Percentiles rank a stretch among this genome's conserved stretches.
Conservation (phyloP, 495 filamentous ascomycete genomes). For the Choiromyces venosus region DNA sequence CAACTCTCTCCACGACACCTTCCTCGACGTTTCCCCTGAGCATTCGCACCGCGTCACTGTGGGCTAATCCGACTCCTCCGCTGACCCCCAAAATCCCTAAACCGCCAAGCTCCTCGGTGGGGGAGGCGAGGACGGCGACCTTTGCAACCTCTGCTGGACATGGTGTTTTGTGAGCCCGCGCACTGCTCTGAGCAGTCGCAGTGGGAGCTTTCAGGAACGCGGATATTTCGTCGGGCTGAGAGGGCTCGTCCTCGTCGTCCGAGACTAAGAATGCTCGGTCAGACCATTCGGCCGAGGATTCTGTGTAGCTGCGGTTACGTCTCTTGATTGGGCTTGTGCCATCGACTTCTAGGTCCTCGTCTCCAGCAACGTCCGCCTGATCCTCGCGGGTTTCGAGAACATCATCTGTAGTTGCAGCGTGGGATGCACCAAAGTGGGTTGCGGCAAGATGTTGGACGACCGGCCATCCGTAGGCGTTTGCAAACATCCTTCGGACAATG, state of each 20-base stretch:
- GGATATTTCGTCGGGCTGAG: neutral
- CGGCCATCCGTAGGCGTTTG: slow-evolving; percentile 96
- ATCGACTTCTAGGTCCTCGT: neutral
- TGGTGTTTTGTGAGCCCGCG: neutral
- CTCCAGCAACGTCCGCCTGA: slow-evolving; percentile 19
- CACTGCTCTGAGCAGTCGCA: neutral
- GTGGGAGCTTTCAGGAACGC: neutral
- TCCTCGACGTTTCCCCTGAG: neutral
- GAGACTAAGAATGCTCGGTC: slow-evolving; percentile 31
- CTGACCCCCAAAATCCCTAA: neutral
- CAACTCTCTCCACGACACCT: neutral
- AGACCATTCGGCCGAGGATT: slow-evolving; percentile 28
- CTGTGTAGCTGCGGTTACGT: slow-evolving; percentile 15
- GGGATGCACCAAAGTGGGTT: slow-evolving; percentile 71
- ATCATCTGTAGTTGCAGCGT: slow-evolving; percentile 23
- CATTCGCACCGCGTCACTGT: neutral
- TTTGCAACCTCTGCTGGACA: neutral
- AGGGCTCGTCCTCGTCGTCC: slow-evolving; percentile 24
- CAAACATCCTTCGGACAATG: slow-evolving; percentile 88
- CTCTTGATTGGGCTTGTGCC: slow-evolving; percentile 6
- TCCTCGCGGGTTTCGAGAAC: slow-evolving; percentile 20
- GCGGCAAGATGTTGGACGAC: slow-evolving; percentile 90
- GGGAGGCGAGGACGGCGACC: neutral
- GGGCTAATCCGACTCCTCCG: neutral
- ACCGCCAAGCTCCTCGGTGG: neutral